phyloP scores from a whole-genome alignment of 768 basidiomycete species.

The Paxillus involutus region DNA sequence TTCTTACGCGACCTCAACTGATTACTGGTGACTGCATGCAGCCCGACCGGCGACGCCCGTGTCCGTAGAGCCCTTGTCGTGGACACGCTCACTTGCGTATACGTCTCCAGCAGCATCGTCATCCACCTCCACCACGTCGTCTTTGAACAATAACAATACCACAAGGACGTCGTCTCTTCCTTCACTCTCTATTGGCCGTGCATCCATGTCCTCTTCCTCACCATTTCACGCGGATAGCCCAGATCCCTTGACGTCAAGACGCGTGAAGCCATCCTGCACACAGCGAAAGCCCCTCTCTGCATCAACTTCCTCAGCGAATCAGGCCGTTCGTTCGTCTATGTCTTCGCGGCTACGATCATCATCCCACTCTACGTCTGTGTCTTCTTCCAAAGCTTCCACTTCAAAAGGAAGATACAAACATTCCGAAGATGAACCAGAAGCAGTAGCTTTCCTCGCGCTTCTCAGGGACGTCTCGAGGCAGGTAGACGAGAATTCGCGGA shows the following conservation, averaged over 20 bases:
- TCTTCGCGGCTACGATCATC: slow-evolving; percentile 17
- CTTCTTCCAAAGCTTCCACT: background rate
- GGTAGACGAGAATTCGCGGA: slow-evolving; percentile 25
- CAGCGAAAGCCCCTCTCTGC: slow-evolving; percentile 19
- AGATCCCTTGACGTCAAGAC: slow-evolving; percentile 1
- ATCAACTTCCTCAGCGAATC: slow-evolving; percentile 20
- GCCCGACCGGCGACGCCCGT: slow-evolving; percentile 16
- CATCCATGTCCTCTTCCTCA: slow-evolving; percentile 3
- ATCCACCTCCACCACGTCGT: slow-evolving; percentile 5
- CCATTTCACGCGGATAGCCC: slow-evolving; percentile 1
- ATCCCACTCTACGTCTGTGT: slow-evolving; percentile 9
- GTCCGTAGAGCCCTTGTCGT: slow-evolving; percentile 7
- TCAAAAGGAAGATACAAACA: slow-evolving; percentile 1
- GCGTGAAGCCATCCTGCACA: slow-evolving; percentile 5
- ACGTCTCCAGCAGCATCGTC: background rate
- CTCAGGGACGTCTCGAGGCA: slow-evolving; percentile 21
- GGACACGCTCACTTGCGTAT: slow-evolving; percentile 15
- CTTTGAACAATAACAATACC: slow-evolving; percentile 4
- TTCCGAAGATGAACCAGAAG: slow-evolving; percentile 23
- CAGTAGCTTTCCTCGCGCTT: slow-evolving; percentile 21
- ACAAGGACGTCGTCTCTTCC: slow-evolving; percentile 3
- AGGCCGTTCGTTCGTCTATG: background rate
- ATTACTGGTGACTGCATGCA: background rate
- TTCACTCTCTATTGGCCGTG: slow-evolving; percentile 3
- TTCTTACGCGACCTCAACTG: background rate